Base-by-base conservation (phyloP, 352 stramenopile species). In the Pythium dissimile region DNA sequence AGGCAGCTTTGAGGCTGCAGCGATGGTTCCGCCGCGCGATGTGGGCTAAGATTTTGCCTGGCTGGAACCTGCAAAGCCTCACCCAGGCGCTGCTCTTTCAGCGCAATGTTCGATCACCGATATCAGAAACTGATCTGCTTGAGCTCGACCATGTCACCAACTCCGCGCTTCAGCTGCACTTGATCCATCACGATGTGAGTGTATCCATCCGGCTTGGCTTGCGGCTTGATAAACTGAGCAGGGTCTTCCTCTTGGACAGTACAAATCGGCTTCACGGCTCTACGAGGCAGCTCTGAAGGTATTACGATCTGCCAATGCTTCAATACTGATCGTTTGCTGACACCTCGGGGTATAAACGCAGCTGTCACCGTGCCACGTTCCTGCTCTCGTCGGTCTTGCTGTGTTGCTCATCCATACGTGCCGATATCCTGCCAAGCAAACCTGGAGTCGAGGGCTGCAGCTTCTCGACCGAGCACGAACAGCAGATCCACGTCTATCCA, bases 241-340 rank as follows among this genome's bases (percentile, higher is more conserved):
- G 35, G 18, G 11, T 51, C 31, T 23, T 38, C 2, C 20, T 21
- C 30, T 8, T 3, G 51, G 32, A 18, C 43, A 88, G 75, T 87
- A 80, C 49, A 88, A 86, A 55, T 35, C 48, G 43, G 81, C 81
- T 11, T 59, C 66, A 16, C 20, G 47, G 26, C 18, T 75, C 5
- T 91, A 87, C 45, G 81, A 91, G 45, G 59, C 67, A 1, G 59
- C 76, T 30, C 49, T 88, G 12, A 77, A 80, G 58, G 77, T 88
- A 61, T 26, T n/a, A n/a, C n/a, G n/a, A n/a, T n/a, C n/a, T n/a
- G n/a, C n/a, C n/a, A n/a, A n/a, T n/a, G n/a, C n/a, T n/a, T n/a
- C n/a, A n/a, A n/a, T n/a, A n/a, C n/a, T n/a, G n/a, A n/a, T n/a
- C n/a, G n/a, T n/a, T n/a, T n/a, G n/a, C n/a, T n/a, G n/a, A n/a